Base-by-base conservation (phyloP, 345 rosid genomes). In the Toxicodendron radicans region DNA sequence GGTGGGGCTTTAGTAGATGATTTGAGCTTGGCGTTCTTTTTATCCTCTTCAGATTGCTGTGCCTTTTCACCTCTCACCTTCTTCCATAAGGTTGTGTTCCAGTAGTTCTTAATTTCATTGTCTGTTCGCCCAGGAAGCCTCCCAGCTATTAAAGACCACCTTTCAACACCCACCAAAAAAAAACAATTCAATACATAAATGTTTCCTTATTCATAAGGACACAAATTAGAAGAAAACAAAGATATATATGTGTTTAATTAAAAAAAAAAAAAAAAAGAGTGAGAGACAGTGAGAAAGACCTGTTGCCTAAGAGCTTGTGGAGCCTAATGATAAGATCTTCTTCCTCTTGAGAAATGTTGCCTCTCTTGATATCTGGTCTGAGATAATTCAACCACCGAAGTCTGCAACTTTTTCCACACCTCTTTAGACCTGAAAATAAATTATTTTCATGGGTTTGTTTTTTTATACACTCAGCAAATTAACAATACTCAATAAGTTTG, bases 51-150 rank as follows among this genome's bases (percentile, higher is more conserved):
- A 10, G n/a, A 45, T 67, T 41, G 64, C 46, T 75, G 68, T 23
- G 58, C 10, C 56, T 70, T 51, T 3, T 73, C 80, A 27, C 49
- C 80, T 73, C 53, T 70, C 17, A 65, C 45, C 38, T 74, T 81
- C 78, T 80, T 81, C 24, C 75, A 64, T 12, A 81, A 57, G 57
- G 63, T 77, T 11, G 88, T 82, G 76, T 85, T 85, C 86, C 86
- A 85, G 24, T 85, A 85, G 33, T 82, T 85, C 68, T 85, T 85
- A 38, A 84, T 79, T 81, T 84, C 87, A 81, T 84, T 84, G 83
- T 84, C 87, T 81, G 85, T 84, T 67, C 87, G 75, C 53, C 87
- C 87, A 23, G 87, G 87, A 54, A 85, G 73, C 65, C 88, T 76
- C 63, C 88, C 82, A 1, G 87, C 87, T 56, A 79, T 79, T 8